Evolutionary conservation across 345 rosid genomes (phyloP), one percentile per base, ranked within the genome.

Genomic region (Eucalyptus cladocalyx): DNA sequence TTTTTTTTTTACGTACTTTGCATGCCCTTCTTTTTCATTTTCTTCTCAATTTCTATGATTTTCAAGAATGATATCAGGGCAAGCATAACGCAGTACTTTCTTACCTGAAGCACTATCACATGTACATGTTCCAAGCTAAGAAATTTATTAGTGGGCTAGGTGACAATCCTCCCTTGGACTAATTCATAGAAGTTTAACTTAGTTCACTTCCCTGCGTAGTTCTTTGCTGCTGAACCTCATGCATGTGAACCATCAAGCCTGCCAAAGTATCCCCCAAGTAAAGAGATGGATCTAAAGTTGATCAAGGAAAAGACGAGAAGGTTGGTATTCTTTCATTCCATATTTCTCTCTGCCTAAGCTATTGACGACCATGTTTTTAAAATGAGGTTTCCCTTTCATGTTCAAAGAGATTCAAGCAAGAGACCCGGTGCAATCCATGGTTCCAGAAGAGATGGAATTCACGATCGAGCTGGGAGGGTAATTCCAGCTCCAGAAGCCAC

Each of bases 401-500:
- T 97, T 91, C 95, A 92, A 95, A 94, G 93, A 92, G 95, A 93
- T 90, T 88, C 92, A 58, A 45, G 91, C 26, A 91, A 94, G 86
- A 97, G 95, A 93, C 86, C 92, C 62, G 90, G 81, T 92, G 95
- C 94, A 58, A 93, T 88, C 60, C 97, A 95, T 87, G 96, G 95
- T 92, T 90, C 91, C 50, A 91, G 96, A 91, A 94, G 15, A 14
- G 85, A 37, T 76, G 47, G 85, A 40, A 43, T 76, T 11, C 94
- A 92, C 58, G 95, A 95, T 90, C 95, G 95, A 51, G 89, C 91
- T 88, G 94, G 94, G 48, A 92, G 96, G 90, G 96, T 96, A 62
- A 30, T 95, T 92, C 99, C 97, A 62, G 98, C 94, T n/a, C 95
- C 98, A 1, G 98, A 97, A 91, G 98, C 98, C 92, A 97, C 95